Percentiles rank a stretch among this genome's conserved stretches.
These are phyloP conservation scores for Balansia obtecta DNA, from an alignment of 2,329 filamentous ascomycete species.

Conservation along the genomic window DNA sequence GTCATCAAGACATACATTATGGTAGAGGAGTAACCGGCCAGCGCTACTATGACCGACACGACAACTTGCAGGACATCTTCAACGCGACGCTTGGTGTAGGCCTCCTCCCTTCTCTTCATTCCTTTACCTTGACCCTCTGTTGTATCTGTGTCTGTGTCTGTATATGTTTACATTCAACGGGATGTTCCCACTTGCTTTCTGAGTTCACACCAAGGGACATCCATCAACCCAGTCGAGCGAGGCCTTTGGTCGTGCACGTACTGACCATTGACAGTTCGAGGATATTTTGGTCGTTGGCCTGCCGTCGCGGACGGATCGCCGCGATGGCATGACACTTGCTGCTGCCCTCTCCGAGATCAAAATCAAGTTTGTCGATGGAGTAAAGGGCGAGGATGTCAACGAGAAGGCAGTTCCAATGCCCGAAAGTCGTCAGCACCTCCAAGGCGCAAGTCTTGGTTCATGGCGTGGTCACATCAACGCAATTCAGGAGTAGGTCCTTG, in stretches of 20 bases:
- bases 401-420: constrained; percentile 24
- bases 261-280: constrained; percentile 28
- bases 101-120: neutral
- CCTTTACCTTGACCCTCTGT: neutral
- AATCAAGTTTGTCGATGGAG: constrained; percentile 34
- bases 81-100: constrained; percentile 2
- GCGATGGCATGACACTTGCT: constrained; percentile 35
- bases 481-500: constrained; percentile 15
- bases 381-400: constrained; percentile 24
- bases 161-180: no score
- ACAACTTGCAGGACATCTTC: neutral
- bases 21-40: neutral
- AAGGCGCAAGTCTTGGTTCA: constrained; percentile 17
- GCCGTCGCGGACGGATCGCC: constrained; percentile 35
- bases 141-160: no score
- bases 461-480: constrained; percentile 30
- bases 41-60: neutral
- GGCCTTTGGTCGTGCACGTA: no score
- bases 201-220: no score
- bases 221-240: no score
- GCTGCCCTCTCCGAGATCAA: constrained; percentile 31
- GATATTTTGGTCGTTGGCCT: constrained; percentile 41
- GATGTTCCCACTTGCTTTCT: no score
- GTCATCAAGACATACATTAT: neutral
- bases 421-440: constrained; percentile 18